Evolutionary conservation across 2,329 filamentous ascomycete species (phyloP).

Genomic region (Scedosporium dehoogii): DNA sequence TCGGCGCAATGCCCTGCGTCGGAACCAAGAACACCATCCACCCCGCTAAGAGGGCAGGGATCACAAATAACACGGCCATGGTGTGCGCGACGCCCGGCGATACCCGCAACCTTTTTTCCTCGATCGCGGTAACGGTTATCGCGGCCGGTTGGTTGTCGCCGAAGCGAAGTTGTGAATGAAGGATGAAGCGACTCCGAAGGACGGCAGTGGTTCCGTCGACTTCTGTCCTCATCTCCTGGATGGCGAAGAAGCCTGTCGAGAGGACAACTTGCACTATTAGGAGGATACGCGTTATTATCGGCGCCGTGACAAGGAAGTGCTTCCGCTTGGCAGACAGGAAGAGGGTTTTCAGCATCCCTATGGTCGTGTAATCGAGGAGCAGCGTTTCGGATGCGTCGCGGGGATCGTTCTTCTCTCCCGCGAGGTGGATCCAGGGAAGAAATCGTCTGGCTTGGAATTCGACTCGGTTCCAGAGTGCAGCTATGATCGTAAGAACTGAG

Average conservation of each 20-base stretch:
- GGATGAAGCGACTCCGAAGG: background rate
- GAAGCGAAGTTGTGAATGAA: background rate
- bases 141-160: background rate
- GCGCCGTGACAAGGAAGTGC: constrained; percentile 17
- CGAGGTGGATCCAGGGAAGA: constrained; percentile 19
- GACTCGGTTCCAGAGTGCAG: constrained; percentile 17
- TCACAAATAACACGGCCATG: constrained; percentile 15
- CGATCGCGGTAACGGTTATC: background rate
- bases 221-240: constrained; percentile 13
- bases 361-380: constrained; percentile 17
- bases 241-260: constrained; percentile 17
- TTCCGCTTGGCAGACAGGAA: constrained; percentile 13
- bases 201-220: background rate
- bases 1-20: constrained; percentile 16
- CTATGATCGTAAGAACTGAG: constrained; percentile 16
- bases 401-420: constrained; percentile 5
- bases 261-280: constrained; percentile 17
- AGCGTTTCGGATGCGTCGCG: constrained; percentile 12
- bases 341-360: constrained; percentile 15
- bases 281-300: constrained; percentile 14
- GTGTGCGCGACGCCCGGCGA: constrained; percentile 15
- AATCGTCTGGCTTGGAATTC: constrained; percentile 18
- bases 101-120: constrained; percentile 10
- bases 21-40: constrained; percentile 18
- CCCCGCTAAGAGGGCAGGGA: constrained; percentile 12